phyloP scores from a whole-genome alignment of 2,329 filamentous ascomycete genomes.

The Neonectria hederae region DNA sequence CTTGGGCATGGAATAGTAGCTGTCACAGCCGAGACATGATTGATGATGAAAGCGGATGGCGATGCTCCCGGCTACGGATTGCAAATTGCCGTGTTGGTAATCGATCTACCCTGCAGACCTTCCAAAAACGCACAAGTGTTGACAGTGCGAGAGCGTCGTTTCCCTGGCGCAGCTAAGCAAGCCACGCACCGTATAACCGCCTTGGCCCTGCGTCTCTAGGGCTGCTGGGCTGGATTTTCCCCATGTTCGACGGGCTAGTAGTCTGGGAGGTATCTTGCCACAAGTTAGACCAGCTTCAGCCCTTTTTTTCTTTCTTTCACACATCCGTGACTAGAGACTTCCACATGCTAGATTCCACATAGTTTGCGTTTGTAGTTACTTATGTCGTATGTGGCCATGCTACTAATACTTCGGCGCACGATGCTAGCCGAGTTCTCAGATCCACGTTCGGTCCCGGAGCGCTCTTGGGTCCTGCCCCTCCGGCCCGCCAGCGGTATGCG shows the following conservation, averaged over 20 bases:
- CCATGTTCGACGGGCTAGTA: neutral
- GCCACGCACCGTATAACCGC: slow-evolving; percentile 1
- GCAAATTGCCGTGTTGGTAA: neutral
- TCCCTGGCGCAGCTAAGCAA: neutral
- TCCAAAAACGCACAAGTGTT: neutral
- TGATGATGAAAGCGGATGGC: neutral
- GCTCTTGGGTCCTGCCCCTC: neutral
- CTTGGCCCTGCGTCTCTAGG: neutral
- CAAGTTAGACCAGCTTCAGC: neutral
- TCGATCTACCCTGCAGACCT: neutral
- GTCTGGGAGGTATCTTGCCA: neutral
- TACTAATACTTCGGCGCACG: neutral
- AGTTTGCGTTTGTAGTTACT: neutral
- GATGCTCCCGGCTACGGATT: neutral
- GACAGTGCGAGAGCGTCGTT: neutral
- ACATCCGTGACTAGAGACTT: neutral
- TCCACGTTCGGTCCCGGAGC: neutral
- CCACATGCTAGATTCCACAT: neutral
- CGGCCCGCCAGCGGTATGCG: slow-evolving; percentile 24
- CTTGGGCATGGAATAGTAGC: neutral
- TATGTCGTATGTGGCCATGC: neutral
- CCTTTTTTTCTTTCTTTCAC: neutral
- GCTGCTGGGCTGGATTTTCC: neutral
- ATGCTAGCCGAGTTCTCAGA: neutral
- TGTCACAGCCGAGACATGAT: neutral